phyloP scores from a whole-genome alignment of 768 basidiomycete species.

The Suillus paluster region DNA sequence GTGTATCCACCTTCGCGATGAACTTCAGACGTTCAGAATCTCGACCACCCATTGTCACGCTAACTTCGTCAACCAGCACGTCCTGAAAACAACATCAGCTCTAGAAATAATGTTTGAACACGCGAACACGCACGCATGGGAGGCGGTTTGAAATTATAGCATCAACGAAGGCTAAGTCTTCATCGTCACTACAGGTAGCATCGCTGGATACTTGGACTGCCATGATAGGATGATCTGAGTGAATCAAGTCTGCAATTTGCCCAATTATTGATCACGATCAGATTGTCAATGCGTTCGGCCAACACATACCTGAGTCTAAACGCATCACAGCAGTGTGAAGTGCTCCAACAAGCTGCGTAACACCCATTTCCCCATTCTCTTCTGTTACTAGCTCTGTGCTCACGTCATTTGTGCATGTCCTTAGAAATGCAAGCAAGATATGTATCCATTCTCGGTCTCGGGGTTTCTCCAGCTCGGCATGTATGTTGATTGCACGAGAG shows the following conservation, averaged over 20 bases:
- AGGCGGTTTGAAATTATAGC: slow-evolving; percentile 67
- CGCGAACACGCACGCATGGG: slow-evolving; percentile 67
- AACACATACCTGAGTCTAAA: slow-evolving; percentile 57
- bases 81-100: slow-evolving; percentile 44
- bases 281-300: neutral
- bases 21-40: slow-evolving; percentile 69
- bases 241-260: slow-evolving; percentile 57
- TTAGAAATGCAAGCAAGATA: slow-evolving; percentile 76
- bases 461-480: slow-evolving; percentile 56
- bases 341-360: slow-evolving; percentile 52
- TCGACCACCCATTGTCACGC: slow-evolving; percentile 61
- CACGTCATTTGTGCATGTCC: slow-evolving; percentile 61
- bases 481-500: slow-evolving; percentile 71
- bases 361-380: slow-evolving; percentile 54
- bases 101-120: slow-evolving; percentile 1
- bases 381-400: slow-evolving; percentile 58
- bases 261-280: slow-evolving; percentile 16
- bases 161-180: slow-evolving; percentile 69
- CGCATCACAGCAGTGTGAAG: slow-evolving; percentile 52
- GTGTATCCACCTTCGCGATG: slow-evolving; percentile 39
- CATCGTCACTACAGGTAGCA: slow-evolving; percentile 56
- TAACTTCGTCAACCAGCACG: slow-evolving; percentile 64
- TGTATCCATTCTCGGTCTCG: slow-evolving; percentile 83
- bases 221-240: slow-evolving; percentile 72
- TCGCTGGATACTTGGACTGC: slow-evolving; percentile 51